Percentiles rank a stretch among this genome's conserved stretches.
Conservation (phyloP, 139 green algal genomes). For the Yamagishiella unicocca region DNA sequence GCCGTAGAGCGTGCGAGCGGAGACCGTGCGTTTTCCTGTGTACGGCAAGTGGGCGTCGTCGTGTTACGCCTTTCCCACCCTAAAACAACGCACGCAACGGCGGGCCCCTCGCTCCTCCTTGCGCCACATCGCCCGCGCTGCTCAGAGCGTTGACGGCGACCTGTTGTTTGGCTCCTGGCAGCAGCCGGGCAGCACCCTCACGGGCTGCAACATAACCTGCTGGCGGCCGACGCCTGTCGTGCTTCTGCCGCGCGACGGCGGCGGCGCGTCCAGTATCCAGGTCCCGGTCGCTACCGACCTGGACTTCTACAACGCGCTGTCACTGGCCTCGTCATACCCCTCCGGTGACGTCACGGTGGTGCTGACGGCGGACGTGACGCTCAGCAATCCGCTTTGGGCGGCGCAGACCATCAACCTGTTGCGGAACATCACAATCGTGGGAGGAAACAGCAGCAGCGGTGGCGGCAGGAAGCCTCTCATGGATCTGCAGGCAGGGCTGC, state of each 20-base stretch:
- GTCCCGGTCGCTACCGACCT: neutral
- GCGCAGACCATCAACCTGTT: neutral
- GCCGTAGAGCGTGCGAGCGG: neutral
- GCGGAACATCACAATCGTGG: neutral
- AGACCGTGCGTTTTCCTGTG: too few relatives aligned
- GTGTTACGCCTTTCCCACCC: too few relatives aligned
- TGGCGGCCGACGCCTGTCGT: neutral
- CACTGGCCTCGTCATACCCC: neutral
- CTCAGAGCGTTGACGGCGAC: neutral
- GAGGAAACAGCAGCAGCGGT: neutral
- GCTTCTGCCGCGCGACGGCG: neutral
- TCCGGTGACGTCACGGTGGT: neutral
- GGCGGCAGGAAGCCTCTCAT: conserved; percentile 1
- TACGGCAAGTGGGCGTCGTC: too few relatives aligned
- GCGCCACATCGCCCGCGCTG: too few relatives aligned
- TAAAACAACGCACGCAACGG: neutral
- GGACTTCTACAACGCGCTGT: conserved; percentile 36
- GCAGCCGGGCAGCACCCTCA: neutral
- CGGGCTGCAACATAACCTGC: neutral
- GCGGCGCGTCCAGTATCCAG: neutral
- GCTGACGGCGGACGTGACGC: neutral
- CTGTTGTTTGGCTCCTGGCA: neutral
- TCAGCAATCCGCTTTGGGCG: conserved; percentile 26
- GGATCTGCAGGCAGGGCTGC: neutral
- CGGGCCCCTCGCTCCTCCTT: neutral